A percentile compares a stretch with the other conserved stretches of the same genome.
Evolutionary conservation across 805 yeast species (phyloP).

Genomic region (Candida yuanshanica): DNA sequence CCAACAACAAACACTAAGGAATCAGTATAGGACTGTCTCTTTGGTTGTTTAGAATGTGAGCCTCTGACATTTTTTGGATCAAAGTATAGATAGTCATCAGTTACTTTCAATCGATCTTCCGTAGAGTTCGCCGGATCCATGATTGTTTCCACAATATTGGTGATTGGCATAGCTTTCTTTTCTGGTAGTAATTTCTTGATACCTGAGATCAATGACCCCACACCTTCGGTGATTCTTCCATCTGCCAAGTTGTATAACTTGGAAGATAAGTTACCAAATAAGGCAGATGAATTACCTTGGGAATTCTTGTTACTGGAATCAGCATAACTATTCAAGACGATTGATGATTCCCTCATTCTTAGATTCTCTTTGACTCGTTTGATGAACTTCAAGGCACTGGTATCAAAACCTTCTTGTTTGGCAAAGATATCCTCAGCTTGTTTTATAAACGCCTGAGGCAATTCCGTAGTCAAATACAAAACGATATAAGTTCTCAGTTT

Average conservation of each 20-base stretch:
- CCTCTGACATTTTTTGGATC: constrained; percentile 88
- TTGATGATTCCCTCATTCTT: constrained; percentile 42
- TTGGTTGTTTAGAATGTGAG: constrained; percentile 83
- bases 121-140: constrained; percentile 75
- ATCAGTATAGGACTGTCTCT: constrained; percentile 73
- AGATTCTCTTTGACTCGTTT: constrained; percentile 76
- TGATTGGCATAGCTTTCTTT: constrained; percentile 81
- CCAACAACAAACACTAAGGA: constrained; percentile 91
- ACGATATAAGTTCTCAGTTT: constrained; percentile 86
- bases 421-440: constrained; percentile 62
- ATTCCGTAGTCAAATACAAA: constrained; percentile 51
- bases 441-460: constrained; percentile 43
- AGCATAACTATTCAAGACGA: constrained; percentile 29
- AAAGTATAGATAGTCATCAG: constrained; percentile 86
- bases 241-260: constrained; percentile 76
- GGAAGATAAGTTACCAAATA: constrained; percentile 69
- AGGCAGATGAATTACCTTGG: constrained; percentile 39
- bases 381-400: constrained; percentile 64
- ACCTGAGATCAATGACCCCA: constrained; percentile 83
- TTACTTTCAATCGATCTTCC: constrained; percentile 57
- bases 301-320: constrained; percentile 19
- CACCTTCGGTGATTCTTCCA: constrained; percentile 81
- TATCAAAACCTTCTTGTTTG: constrained; percentile 50
- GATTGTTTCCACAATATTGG: constrained; percentile 85
- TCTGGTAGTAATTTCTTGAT: constrained; percentile 84